Conservation (phyloP, 768 basidiomycete genomes). For the Rhizopogon salebrosus region DNA sequence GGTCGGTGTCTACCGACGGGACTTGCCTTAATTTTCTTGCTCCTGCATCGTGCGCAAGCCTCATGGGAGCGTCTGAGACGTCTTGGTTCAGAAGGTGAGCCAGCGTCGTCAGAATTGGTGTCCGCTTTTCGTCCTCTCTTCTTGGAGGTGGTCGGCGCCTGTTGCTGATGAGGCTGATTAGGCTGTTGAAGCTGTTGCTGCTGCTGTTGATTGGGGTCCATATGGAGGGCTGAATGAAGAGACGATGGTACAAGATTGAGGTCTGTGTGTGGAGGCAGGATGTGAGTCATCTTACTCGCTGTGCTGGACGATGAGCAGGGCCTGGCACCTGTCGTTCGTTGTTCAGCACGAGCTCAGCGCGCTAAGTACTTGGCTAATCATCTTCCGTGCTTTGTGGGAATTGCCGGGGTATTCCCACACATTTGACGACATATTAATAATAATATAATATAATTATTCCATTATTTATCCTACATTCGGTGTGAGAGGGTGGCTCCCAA, state of each 20-base stretch:
- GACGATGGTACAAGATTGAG: constrained; percentile 41
- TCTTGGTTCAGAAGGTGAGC: constrained; percentile 63
- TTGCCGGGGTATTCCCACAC: constrained; percentile 17
- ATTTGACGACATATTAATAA: background rate
- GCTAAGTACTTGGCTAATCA: constrained; percentile 8
- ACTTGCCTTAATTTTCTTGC: constrained; percentile 92
- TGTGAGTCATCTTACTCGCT: constrained; percentile 36
- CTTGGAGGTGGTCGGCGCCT: constrained; percentile 29
- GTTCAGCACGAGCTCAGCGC: constrained; percentile 17
- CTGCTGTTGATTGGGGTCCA: constrained; percentile 57
- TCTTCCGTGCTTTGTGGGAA: constrained; percentile 18
- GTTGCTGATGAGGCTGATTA: constrained; percentile 31
- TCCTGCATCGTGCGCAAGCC: constrained; percentile 89
- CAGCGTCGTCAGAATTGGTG: constrained; percentile 47
- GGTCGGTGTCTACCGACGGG: constrained; percentile 70
- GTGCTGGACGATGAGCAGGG: constrained; percentile 5
- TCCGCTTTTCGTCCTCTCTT: constrained; percentile 64
- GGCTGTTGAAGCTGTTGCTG: constrained; percentile 40
- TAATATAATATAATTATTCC: constrained; percentile 6
- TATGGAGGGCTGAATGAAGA: constrained; percentile 59
- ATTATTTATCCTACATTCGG: background rate
- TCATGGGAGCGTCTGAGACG: constrained; percentile 85
- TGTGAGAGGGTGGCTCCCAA: background rate
- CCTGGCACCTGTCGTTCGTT: constrained; percentile 8
- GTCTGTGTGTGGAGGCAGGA: constrained; percentile 42